phyloP scores from a whole-genome alignment of 345 rosid species.

The Leavenworthia alabamica region DNA sequence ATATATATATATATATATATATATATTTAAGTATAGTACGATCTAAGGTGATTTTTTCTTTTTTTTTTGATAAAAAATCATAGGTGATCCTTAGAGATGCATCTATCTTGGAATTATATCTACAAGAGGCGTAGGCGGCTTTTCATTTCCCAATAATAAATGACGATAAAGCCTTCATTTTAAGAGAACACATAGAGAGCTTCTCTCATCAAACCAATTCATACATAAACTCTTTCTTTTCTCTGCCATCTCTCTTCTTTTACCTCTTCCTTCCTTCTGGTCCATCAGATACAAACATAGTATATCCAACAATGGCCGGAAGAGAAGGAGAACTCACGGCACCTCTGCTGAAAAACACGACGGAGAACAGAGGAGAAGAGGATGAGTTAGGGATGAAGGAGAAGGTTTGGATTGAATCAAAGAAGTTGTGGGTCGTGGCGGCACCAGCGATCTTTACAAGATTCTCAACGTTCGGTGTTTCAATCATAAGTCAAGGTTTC shows the following conservation, averaged over 20 bases:
- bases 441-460: conserved; percentile 78
- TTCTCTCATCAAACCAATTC: neutral
- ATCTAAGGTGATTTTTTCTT: too few species aligned
- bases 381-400: conserved; percentile 33
- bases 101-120: neutral
- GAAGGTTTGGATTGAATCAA: conserved; percentile 51
- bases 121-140: conserved; percentile 18
- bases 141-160: neutral
- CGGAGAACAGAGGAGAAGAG: conserved; percentile 1
- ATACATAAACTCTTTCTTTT: neutral
- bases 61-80: too few species aligned
- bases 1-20: too few species aligned
- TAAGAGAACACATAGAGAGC: neutral
- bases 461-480: conserved; percentile 59
- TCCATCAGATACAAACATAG: neutral
- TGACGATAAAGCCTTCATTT: neutral
- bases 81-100: neutral
- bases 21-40: too few species aligned
- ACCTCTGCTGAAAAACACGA: conserved; percentile 27
- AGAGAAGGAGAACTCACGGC: conserved; percentile 35
- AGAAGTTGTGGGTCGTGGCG: conserved; percentile 70
- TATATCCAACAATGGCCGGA: conserved; percentile 22
- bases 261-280: neutral
- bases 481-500: conserved; percentile 55
- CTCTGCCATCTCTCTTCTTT: neutral